These are phyloP conservation scores for Yamadazyma pseudoaaseri DNA, from an alignment of 1,139 yeast genomes.

Conservation along the genomic window DNA sequence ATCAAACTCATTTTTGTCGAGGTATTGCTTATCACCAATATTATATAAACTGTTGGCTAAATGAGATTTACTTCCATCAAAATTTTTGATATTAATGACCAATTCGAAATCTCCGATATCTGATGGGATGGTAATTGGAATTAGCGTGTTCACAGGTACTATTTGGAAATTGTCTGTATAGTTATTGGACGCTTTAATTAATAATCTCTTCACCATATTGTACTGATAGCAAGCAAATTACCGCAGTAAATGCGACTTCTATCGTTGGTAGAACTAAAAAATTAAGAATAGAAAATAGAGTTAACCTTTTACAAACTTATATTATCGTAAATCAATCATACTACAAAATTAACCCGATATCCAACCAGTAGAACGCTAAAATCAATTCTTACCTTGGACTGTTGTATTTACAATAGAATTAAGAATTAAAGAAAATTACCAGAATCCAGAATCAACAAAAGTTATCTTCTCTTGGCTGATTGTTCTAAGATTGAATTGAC, in stretches of 20 bases:
- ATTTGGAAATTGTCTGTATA: slow-evolving; percentile 25
- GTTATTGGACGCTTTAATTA: slow-evolving; percentile 32
- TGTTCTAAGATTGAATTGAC: slow-evolving; percentile 62
- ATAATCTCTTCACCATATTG: slow-evolving; percentile 29
- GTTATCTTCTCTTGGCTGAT: slow-evolving; percentile 21
- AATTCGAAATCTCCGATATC: slow-evolving; percentile 39
- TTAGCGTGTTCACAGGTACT: slow-evolving; percentile 47
- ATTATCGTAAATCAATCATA: too few relatives aligned
- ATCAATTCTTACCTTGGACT: too few relatives aligned
- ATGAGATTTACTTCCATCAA: slow-evolving; percentile 46
- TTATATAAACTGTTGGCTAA: slow-evolving; percentile 33
- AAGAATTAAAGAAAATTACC: neutral
- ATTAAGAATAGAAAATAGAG: neutral
- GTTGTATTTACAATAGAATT: neutral
- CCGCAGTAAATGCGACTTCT: neutral
- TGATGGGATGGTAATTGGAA: slow-evolving; percentile 34
- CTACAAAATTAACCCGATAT: too few relatives aligned
- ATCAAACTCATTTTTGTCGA: slow-evolving; percentile 25
- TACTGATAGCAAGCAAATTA: neutral
- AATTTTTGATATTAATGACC: slow-evolving; percentile 41
- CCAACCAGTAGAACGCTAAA: too few relatives aligned
- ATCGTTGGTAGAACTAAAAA: neutral
- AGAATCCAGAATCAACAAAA: neutral
- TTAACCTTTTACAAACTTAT: too few relatives aligned
- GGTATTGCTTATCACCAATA: slow-evolving; percentile 26